Percentiles rank a stretch among this genome's conserved stretches.
Conservation (phyloP, 129 eudicot genomes). For the Escallonia herrerae region DNA sequence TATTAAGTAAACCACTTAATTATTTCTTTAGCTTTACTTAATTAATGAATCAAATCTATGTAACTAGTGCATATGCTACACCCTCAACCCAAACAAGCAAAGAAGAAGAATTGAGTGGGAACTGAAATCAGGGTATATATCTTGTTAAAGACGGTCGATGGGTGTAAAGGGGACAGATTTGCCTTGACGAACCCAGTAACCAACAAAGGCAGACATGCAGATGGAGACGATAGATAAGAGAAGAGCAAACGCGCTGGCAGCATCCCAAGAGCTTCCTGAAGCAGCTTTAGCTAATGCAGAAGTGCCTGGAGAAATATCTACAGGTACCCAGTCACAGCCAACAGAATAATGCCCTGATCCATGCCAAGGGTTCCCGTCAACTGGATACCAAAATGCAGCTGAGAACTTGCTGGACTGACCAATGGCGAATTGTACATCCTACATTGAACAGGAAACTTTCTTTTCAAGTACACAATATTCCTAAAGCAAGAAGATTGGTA, state of each 20-base stretch:
- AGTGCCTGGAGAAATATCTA: slow-evolving; percentile 28
- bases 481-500: not conserved
- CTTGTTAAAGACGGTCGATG: slow-evolving; percentile 26
- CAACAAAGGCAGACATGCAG: slow-evolving; percentile 37
- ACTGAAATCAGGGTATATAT: no score
- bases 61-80: no score
- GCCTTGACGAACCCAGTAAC: slow-evolving; percentile 21
- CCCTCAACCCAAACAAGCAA: no score
- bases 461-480: not conserved
- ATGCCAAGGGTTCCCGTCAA: slow-evolving; percentile 61
- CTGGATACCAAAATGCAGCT: slow-evolving; percentile 63
- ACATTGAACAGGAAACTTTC: slow-evolving; percentile 4
- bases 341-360: slow-evolving; percentile 53
- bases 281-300: slow-evolving; percentile 7
- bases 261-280: slow-evolving; percentile 30
- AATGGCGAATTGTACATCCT: slow-evolving; percentile 59
- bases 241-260: slow-evolving; percentile 43
- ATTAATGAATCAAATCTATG: no score
- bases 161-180: slow-evolving; percentile 31
- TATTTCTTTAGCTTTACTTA: no score
- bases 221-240: slow-evolving; percentile 42
- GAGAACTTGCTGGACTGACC: slow-evolving; percentile 56
- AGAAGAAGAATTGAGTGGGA: no score
- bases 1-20: no score
- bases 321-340: slow-evolving; percentile 51